A percentile compares a stretch with the other conserved stretches of the same genome.
Evolutionary conservation across 1,284 basidiomycete species (phyloP).

Genomic region (Cerrena zonata): DNA sequence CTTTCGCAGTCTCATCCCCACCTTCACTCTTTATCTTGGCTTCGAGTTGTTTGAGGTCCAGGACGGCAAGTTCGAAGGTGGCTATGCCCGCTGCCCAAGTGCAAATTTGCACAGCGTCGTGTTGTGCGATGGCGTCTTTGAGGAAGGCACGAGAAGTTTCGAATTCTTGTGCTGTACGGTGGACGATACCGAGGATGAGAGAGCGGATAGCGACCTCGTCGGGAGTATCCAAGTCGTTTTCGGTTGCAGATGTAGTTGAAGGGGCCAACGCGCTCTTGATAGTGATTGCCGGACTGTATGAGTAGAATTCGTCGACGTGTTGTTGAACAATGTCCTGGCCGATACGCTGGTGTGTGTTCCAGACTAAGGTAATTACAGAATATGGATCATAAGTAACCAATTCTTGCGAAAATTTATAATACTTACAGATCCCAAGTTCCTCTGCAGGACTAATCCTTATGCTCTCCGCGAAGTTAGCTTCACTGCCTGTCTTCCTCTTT

Average conservation of each 20-base stretch:
- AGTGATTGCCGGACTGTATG: conserved; percentile 41
- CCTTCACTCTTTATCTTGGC: conserved; percentile 15
- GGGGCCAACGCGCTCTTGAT: conserved; percentile 31
- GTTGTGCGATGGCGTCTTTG: conserved; percentile 41
- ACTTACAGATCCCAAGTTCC: conserved; percentile 58
- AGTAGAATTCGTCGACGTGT: conserved; percentile 47
- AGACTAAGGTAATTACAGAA: no score
- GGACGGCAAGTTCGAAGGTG: conserved; percentile 60
- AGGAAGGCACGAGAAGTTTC: conserved; percentile 43
- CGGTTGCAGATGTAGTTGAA: conserved; percentile 6
- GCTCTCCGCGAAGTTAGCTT: conserved; percentile 43
- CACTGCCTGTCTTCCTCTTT: conserved; percentile 43
- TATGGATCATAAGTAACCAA: no score
- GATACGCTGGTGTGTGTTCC: conserved; percentile 65
- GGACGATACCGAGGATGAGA: conserved; percentile 60
- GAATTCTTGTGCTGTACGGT: conserved; percentile 51
- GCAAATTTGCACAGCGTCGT: conserved; percentile 38
- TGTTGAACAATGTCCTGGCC: conserved; percentile 43
- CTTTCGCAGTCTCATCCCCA: conserved; percentile 12
- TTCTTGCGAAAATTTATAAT: neutral
- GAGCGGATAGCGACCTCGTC: conserved; percentile 68
- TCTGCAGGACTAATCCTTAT: conserved; percentile 66
- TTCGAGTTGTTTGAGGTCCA: conserved; percentile 51
- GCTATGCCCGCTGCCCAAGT: conserved; percentile 66
- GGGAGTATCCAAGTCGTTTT: conserved; percentile 51